These are phyloP conservation scores for Didymella lethalis DNA, from an alignment of 2,329 filamentous ascomycete genomes.

Conservation along the genomic window DNA sequence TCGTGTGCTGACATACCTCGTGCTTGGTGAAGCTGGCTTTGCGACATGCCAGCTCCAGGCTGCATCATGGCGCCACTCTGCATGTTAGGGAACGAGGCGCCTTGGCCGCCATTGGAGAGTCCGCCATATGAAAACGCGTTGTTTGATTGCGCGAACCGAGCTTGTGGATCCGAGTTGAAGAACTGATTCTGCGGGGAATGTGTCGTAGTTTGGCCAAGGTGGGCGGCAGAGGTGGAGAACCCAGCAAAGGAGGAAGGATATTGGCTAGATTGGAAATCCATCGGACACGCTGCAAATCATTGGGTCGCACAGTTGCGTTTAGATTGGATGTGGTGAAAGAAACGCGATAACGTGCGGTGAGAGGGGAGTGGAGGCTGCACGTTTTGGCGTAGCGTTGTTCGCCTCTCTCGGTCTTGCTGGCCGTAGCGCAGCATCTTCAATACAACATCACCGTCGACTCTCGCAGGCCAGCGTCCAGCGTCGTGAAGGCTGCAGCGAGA, in stretches of 20 bases:
- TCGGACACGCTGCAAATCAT: slow-evolving; percentile 45
- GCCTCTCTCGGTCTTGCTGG: slow-evolving; percentile 14
- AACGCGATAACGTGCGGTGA: slow-evolving; percentile 44
- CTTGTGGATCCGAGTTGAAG: slow-evolving; percentile 44
- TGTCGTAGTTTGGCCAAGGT: slow-evolving; percentile 29
- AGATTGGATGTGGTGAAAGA: slow-evolving; percentile 49
- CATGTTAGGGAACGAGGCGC: slow-evolving; percentile 38
- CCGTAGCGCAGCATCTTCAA: slow-evolving; percentile 11
- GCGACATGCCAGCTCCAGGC: slow-evolving; percentile 44
- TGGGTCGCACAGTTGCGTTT: slow-evolving; percentile 51
- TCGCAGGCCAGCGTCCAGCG: slow-evolving; percentile 8
- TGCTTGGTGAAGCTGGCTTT: slow-evolving; percentile 48
- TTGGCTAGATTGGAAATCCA: slow-evolving; percentile 51
- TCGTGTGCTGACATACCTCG: slow-evolving; percentile 46
- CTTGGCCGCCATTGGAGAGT: slow-evolving; percentile 46
- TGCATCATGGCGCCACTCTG: slow-evolving; percentile 47
- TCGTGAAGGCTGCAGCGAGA: not conserved
- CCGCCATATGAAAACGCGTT: slow-evolving; percentile 39
- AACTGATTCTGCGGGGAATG: slow-evolving; percentile 46
- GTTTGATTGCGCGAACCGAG: slow-evolving; percentile 47
- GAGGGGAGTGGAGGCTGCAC: slow-evolving; percentile 32
- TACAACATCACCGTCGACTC: slow-evolving; percentile 9
- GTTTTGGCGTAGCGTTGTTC: slow-evolving; percentile 17
- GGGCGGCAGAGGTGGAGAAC: slow-evolving; percentile 40
- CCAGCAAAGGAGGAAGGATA: slow-evolving; percentile 43